Percentiles rank a stretch among this genome's conserved stretches.
Evolutionary conservation across 73 alveolate species (phyloP).

Genomic region (Tetrahymena thermophila): DNA sequence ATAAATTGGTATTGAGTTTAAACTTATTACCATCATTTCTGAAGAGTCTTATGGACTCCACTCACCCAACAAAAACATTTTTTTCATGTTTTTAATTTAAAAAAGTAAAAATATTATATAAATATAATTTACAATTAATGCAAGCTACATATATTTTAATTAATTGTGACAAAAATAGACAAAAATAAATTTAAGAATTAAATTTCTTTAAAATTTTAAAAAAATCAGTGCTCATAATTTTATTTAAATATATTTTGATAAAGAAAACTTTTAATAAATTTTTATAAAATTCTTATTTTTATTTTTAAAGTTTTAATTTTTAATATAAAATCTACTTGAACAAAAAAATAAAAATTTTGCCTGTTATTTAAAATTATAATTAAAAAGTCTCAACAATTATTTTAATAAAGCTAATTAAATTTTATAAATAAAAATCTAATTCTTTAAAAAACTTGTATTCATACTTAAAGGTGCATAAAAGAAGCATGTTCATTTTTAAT

Average conservation of each 20-base stretch:
- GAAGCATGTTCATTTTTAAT: background rate
- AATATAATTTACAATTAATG: background rate
- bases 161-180: too few relatives aligned
- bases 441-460: background rate
- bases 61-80: background rate
- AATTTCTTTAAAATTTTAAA: too few relatives aligned
- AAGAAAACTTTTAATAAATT: too few relatives aligned
- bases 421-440: background rate
- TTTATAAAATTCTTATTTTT: too few relatives aligned
- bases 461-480: background rate
- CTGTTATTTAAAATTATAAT: background rate
- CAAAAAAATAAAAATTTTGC: too few relatives aligned
- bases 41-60: background rate
- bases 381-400: background rate
- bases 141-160: too few relatives aligned
- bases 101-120: too few relatives aligned
- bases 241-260: too few relatives aligned
- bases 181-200: too few relatives aligned
- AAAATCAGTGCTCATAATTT: too few relatives aligned
- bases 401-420: background rate
- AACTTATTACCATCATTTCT: background rate
- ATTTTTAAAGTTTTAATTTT: too few relatives aligned
- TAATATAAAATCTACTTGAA: too few relatives aligned
- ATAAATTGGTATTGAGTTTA: background rate
- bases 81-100: background rate